Base-by-base conservation (phyloP, 805 yeast species). In the Candida krabiensis region DNA sequence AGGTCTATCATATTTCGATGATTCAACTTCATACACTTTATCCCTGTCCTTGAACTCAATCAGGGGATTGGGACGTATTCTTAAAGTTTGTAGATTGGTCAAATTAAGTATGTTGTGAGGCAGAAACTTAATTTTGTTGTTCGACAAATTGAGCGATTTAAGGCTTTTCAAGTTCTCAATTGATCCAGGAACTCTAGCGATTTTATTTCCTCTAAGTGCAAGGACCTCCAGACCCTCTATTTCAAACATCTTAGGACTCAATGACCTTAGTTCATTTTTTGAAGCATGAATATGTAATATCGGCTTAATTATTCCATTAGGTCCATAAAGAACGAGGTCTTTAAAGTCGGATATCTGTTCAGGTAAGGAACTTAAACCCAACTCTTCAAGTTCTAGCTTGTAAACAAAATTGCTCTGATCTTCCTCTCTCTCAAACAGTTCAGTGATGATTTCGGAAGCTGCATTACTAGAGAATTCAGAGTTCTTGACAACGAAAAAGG, bases 321-420 rank as follows among this genome's bases (percentile, higher is more conserved):
- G 43, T 4, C 59, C 63, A 44, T 67, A 69, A 6, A 73, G 55
- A n/a, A 78, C 79, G 48, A 78, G 56, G 38, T 78, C 69, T 48
- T 75, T 69, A 45, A 80, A 60, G 52, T 80, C 86, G 35, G 70
- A 70, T 19, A 80, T 66, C 45, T 78, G 82, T 35, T 75, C 78
- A 1, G 86, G 85, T 3, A 80, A 55, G 5, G 69, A 69, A 9
- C 60, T 63, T 27, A 80, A 57, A 0, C 66, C 69, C 56, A 77
- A 52, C 12, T 68, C 58, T 36, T 78, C 83, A 19, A 80, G 49
- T 38, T 69, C 58, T 2, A 80, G 61, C n/a, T 52, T 61, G 1
- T 76, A 65, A 7, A 53, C 45, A 5, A 69, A 67, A 29, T 72
- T 46, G 14, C 26, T 28, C 1, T 38, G 42, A 16, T 59, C 55